Conservation (phyloP, 352 stramenopile species). For the Thalassiosira livingstoniorum region DNA sequence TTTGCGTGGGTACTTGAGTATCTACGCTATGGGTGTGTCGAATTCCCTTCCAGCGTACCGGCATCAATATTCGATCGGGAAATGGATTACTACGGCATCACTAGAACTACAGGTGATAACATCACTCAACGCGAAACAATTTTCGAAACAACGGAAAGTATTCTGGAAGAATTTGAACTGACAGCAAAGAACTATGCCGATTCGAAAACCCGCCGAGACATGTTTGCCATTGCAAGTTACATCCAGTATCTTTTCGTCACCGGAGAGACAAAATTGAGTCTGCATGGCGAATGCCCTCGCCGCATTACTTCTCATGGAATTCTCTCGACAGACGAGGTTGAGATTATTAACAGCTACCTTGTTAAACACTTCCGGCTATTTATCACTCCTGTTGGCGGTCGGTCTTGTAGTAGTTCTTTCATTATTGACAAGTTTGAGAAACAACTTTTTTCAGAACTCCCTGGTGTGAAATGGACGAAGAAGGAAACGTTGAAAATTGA, state of each 20-base stretch:
- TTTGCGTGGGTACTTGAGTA: conserved; percentile 6
- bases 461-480: too few relatives aligned
- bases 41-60: background rate
- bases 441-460: too few relatives aligned
- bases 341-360: too few relatives aligned
- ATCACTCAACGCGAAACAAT: background rate
- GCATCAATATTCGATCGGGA: conserved; percentile 19
- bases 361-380: too few relatives aligned
- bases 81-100: conserved; percentile 4
- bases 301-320: too few relatives aligned
- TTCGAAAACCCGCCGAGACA: conserved; percentile 5
- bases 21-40: conserved; percentile 13
- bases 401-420: too few relatives aligned
- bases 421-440: too few relatives aligned
- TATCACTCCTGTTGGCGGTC: too few relatives aligned
- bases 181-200: too few relatives aligned
- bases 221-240: conserved; percentile 10
- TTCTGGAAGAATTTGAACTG: background rate
- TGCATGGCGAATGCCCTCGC: too few relatives aligned
- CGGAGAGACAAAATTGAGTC: conserved; percentile 1
- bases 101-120: background rate
- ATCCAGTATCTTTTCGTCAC: conserved; percentile 5
- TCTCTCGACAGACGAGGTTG: too few relatives aligned
- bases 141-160: conserved; percentile 13
- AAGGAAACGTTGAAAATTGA: too few relatives aligned